Base-by-base conservation (phyloP, 176 grass and related monocot genomes). In the Bonia amplexicaulis region DNA sequence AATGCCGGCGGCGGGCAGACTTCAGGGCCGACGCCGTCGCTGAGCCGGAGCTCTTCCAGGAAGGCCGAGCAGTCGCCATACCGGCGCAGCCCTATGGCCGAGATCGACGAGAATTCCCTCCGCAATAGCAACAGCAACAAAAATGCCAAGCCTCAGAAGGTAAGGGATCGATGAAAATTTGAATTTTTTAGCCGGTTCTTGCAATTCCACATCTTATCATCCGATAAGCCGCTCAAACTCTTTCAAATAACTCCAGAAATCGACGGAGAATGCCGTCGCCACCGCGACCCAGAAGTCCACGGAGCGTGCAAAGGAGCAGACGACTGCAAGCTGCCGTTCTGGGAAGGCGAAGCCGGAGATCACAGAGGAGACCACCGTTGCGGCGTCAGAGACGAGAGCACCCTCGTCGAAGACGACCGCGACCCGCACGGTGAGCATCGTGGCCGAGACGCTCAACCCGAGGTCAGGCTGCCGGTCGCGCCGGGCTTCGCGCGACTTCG, bases 21-120 rank as follows among this genome's bases (percentile, higher is more conserved):
- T 6, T 23, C 64, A 1, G 83, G 54, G 41, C 91, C 80, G 26
- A 79, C 86, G 5, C 92, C 80, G 10, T 76, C 81, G 23, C 88
- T 99, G 22, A 96, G 96, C 84, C 83, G 96, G 39, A 96, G 85
- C 85, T 98, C 96, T 33, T 95, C 95, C 1, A 89, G 91, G 76
- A 95, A 88, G 46, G 80, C 87, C 12, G 95, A 97, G 74, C 92
- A 93, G 17, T 95, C 95, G 0, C 95, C 95, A 7, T 90, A 80
- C 66, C 84, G 93, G 26, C 88, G 95, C 66, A 95, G 78, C 65
- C 95, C 95, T 19, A 95, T 98, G 93, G 79, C 87, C 5, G 95
- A 98, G 85, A 61, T 98, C 53, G 91, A 98, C 55, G 91, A 95
- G 72, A 98, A 98, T 41, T 51, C 71, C 0, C 66, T 86, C 58